Evolutionary conservation across 768 basidiomycete genomes (phyloP), one percentile per base, ranked within the genome.

Genomic region (Tricholoma sp.): DNA sequence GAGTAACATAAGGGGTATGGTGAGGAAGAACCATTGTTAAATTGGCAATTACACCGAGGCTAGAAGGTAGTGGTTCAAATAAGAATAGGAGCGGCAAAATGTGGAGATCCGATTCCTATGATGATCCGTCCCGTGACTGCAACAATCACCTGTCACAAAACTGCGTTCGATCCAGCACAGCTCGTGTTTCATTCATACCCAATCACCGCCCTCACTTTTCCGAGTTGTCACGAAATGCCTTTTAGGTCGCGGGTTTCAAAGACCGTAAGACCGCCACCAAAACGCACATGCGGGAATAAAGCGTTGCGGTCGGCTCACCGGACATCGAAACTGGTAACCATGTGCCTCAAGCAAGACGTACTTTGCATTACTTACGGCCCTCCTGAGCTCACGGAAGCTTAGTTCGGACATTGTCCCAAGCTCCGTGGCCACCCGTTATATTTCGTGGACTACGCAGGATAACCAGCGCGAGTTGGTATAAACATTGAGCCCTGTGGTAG

Each of bases 1-100:
- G n/a, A 61, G 91, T 93, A 54, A 92, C 89, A 69, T 93, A 91
- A 64, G 91, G 91, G 7, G 91, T 91, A 43, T 85, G 81, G 16
- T 50, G 27, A 52, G 83, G 76, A 67, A 82, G 79, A 62, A 84
- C 83, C 88, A 89, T 89, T 64, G 63, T 82, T 72, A 61, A 45
- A 52, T 19, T 8, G 18, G 19, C 18, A 39, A 32, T 8, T 32
- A 4, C 2, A 32, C 4, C 2, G 31, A 7, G 8, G 10, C 31
- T 32, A 32, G 8, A 32, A 32, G 31, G 4, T 9, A 32, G 10
- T 32, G 31, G 31, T 37, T 37, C 16, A 37, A 37, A 16, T 37
- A 37, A 14, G 12, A 37, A 37, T 37, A 37, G 35, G 35, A 14
- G 35, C 35, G 35, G 35, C 4, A 37, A 37, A 37, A 5, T 37